Conservation (phyloP, 805 yeast genomes). For the Saturnispora hagleri region DNA sequence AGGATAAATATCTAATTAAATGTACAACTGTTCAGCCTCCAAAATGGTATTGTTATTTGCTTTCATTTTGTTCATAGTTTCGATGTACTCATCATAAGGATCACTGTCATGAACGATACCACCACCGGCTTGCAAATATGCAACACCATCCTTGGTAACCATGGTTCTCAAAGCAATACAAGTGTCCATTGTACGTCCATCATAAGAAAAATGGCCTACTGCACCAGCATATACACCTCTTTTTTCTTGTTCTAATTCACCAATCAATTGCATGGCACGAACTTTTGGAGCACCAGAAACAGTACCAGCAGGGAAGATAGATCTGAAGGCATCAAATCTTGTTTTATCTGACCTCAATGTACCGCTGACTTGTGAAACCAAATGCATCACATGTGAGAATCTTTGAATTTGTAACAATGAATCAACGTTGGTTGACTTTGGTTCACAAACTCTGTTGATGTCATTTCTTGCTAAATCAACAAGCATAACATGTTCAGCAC, state of each 20-base stretch:
- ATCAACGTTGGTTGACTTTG: conserved; percentile 76
- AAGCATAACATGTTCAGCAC: conserved; percentile 98
- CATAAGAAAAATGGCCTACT: conserved; percentile 96
- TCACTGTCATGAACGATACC: conserved; percentile 96
- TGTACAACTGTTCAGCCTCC: conserved; percentile 64
- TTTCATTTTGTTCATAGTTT: conserved; percentile 94
- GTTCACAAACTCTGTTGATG: conserved; percentile 89
- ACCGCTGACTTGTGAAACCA: conserved; percentile 92
- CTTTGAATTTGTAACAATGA: conserved; percentile 82
- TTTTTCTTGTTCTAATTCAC: conserved; percentile 81
- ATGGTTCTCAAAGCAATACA: conserved; percentile 96
- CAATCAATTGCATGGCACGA: conserved; percentile 89
- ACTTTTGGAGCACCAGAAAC: conserved; percentile 98
- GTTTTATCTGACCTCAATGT: conserved; percentile 74
- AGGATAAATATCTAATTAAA: conserved; percentile 4
- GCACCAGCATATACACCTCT: conserved; percentile 99
- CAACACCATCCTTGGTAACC: conserved; percentile 86
- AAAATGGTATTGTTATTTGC: conserved; percentile 85
- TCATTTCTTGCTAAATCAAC: conserved; percentile 97
- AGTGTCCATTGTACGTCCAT: conserved; percentile 91
- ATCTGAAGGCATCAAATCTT: conserved; percentile 93
- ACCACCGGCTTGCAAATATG: conserved; percentile 97
- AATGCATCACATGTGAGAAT: conserved; percentile 94
- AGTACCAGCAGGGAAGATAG: conserved; percentile 98
- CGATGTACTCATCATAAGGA: conserved; percentile 89